Evolutionary conservation across 495 filamentous ascomycete genomes (phyloP).

Genomic region (Aspergillus egyptiacus): DNA sequence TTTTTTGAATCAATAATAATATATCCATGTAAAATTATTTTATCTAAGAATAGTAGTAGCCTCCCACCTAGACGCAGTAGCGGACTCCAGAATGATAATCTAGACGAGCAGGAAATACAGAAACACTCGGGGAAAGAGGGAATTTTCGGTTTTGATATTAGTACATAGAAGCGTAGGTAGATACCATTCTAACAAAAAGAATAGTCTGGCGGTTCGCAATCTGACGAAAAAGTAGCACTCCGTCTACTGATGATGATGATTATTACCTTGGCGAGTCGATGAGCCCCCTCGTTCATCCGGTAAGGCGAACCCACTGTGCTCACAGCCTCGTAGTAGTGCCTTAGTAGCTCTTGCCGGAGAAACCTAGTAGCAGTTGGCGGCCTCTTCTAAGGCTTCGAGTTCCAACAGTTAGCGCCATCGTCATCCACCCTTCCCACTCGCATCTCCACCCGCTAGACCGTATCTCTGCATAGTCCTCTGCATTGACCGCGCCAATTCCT

Average conservation of each 20-base stretch:
- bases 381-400: not conserved
- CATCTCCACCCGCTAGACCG: conserved; percentile 17
- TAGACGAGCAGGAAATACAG: not conserved
- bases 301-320: too few relatives aligned
- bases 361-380: not conserved
- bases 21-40: not conserved
- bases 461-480: conserved; percentile 24
- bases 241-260: too few relatives aligned
- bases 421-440: conserved; percentile 17
- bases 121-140: too few relatives aligned
- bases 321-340: too few relatives aligned
- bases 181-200: not conserved
- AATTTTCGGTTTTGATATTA: too few relatives aligned
- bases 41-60: too few relatives aligned
- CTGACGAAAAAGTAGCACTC: too few relatives aligned
- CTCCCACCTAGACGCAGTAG: too few relatives aligned
- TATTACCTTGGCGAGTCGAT: too few relatives aligned
- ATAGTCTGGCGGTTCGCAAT: too few relatives aligned
- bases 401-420: conserved; percentile 13
- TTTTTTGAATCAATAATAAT: not conserved
- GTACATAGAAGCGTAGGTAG: conserved; percentile 3
- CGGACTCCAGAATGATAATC: too few relatives aligned
- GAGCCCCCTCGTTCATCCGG: too few relatives aligned
- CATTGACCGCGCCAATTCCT: conserved; percentile 31
- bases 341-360: conserved; percentile 10